These are phyloP conservation scores for Euphrasia arctica DNA, from an alignment of 305 asterid species.

Conservation along the genomic window DNA sequence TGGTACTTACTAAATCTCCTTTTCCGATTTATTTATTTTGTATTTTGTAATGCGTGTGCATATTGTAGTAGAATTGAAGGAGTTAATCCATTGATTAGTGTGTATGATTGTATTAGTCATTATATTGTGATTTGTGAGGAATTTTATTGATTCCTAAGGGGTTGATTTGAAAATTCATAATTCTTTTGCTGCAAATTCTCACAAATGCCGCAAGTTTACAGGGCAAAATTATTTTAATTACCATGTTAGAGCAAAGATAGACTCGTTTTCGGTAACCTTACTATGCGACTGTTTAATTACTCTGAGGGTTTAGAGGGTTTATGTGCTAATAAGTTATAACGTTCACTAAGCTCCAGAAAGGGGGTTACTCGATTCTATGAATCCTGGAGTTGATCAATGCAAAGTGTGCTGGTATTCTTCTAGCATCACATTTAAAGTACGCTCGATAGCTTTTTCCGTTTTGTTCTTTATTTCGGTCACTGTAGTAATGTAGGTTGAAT, in stretches of 20 bases:
- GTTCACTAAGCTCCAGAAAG: background rate
- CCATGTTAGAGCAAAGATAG: background rate
- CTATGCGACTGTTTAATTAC: background rate
- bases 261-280: background rate
- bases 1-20: background rate
- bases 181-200: too few relatives aligned
- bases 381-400: background rate
- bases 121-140: background rate
- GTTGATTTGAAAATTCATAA: too few relatives aligned
- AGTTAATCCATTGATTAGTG: background rate
- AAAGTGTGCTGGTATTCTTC: background rate
- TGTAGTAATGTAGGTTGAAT: too few relatives aligned
- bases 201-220: too few relatives aligned
- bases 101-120: too few relatives aligned
- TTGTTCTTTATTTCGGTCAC: background rate
- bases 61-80: background rate
- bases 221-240: background rate
- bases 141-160: background rate
- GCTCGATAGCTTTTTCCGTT: background rate
- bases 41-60: background rate
- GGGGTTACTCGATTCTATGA: background rate
- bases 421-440: background rate
- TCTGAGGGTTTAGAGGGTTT: background rate
- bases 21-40: background rate
- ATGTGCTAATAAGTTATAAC: background rate